Base-by-base conservation (phyloP, 2,329 filamentous ascomycete species). In the Scytalidium lignicola region DNA sequence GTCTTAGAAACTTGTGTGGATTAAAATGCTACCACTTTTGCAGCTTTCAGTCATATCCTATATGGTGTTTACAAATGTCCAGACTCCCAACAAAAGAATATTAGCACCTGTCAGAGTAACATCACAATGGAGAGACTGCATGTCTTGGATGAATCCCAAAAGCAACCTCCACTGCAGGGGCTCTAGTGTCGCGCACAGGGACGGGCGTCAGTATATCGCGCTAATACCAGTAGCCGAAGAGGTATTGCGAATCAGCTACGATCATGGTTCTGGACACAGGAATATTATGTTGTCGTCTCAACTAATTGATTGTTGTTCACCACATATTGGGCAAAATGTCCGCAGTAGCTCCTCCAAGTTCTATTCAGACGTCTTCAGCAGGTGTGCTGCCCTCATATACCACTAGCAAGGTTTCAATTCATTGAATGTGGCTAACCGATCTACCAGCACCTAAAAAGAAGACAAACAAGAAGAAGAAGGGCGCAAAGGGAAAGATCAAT, bases 401-500 rank as follows among this genome's bases (percentile, higher is more conserved):
- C 17, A 2, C 26, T 37, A 37, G 6, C 15, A 17, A 17, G n/a
- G n/a, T 41, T 12, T 29, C 32, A 41, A 43, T 37, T 44, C 20
- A 20, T 19, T 41, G 46, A 39, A 47, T 53, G 50, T 42, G 32
- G 44, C 57, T 66, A 52, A 65, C 56, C 51, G 46, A 51, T 51
- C 50, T 54, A 59, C 52, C 55, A 72, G 69, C 67, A 58, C 60
- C 69, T 46, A 80, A 72, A 61, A 75, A 75, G 61, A 81, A 78
- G 68, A 79, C 74, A 62, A 78, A 72, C 65, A 80, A 75, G 63
- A 81, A 77, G 66, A 79, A 78, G 67, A 68, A 67, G 55, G 65
- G 65, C 51, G 66, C 64, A 49, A 78, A 74, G 60, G 58, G 60
- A 18, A 69, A 71, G 51, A 55, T 58, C 18, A 70, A 68, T 51